phyloP scores from a whole-genome alignment of 2,329 filamentous ascomycete genomes.

The Aureobasidium musti region DNA sequence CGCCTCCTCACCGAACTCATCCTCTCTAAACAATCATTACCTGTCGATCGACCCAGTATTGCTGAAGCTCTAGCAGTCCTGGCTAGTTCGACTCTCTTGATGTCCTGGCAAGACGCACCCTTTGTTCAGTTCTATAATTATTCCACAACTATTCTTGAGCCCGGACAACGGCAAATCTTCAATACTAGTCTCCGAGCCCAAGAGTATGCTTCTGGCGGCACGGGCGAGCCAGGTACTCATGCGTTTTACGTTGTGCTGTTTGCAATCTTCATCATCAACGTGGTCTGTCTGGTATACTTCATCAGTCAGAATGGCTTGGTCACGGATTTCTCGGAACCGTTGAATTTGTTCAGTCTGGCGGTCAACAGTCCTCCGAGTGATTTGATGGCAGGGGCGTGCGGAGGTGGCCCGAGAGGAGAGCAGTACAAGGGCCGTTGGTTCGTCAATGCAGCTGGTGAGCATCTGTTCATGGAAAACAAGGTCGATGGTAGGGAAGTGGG shows the following conservation, averaged over 20 bases:
- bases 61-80: constrained; percentile 73
- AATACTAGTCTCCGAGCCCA: constrained; percentile 64
- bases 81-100: constrained; percentile 65
- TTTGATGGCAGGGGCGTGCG: constrained; percentile 58
- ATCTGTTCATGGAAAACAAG: constrained; percentile 54
- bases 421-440: constrained; percentile 53
- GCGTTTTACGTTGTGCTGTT: constrained; percentile 68
- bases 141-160: constrained; percentile 41
- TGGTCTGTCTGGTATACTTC: constrained; percentile 66
- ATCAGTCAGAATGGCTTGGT: constrained; percentile 62
- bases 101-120: constrained; percentile 60
- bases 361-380: constrained; percentile 63
- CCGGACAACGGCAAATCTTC: constrained; percentile 60
- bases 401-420: constrained; percentile 55
- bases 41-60: constrained; percentile 62
- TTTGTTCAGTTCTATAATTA: constrained; percentile 55
- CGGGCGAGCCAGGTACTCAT: constrained; percentile 49
- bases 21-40: constrained; percentile 46
- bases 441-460: constrained; percentile 43
- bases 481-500: constrained; percentile 25
- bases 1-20: constrained; percentile 50
- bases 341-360: constrained; percentile 71
- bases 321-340: constrained; percentile 76
- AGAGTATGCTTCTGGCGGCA: constrained; percentile 68
- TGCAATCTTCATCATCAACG: constrained; percentile 66